These are phyloP conservation scores for Penicillium alfredii DNA, from an alignment of 495 filamentous ascomycete species.

Conservation along the genomic window DNA sequence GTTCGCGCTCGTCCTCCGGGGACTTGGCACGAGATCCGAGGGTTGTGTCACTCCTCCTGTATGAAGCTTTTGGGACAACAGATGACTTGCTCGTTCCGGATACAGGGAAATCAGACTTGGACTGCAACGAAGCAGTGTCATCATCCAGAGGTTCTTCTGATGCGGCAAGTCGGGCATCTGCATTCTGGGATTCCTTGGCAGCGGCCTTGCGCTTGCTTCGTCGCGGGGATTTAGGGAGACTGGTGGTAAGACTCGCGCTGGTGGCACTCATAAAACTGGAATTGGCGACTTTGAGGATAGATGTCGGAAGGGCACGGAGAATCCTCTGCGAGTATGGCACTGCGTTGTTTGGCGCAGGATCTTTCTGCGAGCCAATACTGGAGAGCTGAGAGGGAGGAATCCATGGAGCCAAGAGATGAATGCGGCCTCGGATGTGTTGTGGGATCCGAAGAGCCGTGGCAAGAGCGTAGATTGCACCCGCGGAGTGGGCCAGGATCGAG, in stretches of 20 bases:
- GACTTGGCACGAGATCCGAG: constrained; percentile 21
- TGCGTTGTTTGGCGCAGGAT: constrained; percentile 68
- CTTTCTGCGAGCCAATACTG: constrained; percentile 67
- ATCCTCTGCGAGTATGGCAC: constrained; percentile 90
- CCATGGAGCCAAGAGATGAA: constrained; percentile 95
- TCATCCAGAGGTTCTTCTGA: constrained; percentile 5
- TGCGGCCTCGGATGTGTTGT: constrained; percentile 88
- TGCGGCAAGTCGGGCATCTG: constrained; percentile 9
- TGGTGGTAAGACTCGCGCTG: constrained; percentile 80
- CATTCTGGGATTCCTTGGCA: constrained; percentile 32
- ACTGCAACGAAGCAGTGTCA: too few species aligned
- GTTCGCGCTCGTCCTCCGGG: constrained; percentile 48
- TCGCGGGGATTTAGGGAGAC: constrained; percentile 66
- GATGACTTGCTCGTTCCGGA: too few species aligned
- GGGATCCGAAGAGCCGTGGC: constrained; percentile 94
- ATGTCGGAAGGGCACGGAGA: constrained; percentile 83
- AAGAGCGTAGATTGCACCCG: constrained; percentile 94
- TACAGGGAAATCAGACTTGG: too few species aligned
- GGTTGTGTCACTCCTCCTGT: constrained; percentile 19
- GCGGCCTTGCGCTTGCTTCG: constrained; percentile 57
- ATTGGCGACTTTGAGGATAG: constrained; percentile 89
- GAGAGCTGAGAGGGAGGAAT: constrained; percentile 97
- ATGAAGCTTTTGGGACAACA: constrained; percentile 11
- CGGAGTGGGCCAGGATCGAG: constrained; percentile 95
- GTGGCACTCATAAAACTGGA: constrained; percentile 91